Base-by-base conservation (phyloP, 2,329 filamentous ascomycete genomes). In the Claviceps sp. region DNA sequence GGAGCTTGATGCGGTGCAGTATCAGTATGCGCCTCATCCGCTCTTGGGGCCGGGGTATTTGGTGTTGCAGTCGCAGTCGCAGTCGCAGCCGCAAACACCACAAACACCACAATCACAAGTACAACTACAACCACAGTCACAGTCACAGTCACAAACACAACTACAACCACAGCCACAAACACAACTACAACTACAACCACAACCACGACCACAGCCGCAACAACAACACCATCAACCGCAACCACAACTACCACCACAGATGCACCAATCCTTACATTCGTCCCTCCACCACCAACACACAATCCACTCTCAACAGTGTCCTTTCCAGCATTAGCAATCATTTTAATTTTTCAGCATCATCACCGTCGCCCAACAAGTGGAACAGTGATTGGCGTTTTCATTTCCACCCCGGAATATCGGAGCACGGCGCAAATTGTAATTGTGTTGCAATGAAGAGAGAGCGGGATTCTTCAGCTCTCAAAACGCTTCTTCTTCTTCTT, bases 31-130 rank as follows among this genome's bases (percentile, higher is more conserved):
- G 5, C 50, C 53, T 22, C 53, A 54, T 20, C 53, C 53, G 2
- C 30, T 52, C 13, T 13, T 54, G 26, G 53, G 53, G n/a, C 53
- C 53, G 2, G 53, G 53, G n/a, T 54, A 51, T 22, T 41, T 54
- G n/a, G 53, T 52, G 4, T 36, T 54, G 34, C 50, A 54, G 22
- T 50, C 53, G 5, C 48, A 36, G 16, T 37, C 48, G 6, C 53
- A 48, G 30, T 37, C 50, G 30, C 53, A 52, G 40, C 50, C 52
- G 11, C 38, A 20, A 13, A 46, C 43, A 18, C 52, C 47, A 4
- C 36, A 42, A 14, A 37, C 43, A 20, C 49, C 48, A 26, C 52
- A 34, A 4, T 1, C 6, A 7, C 48, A 38, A 3, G 44, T 36
- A 3, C 51, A 49, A 2, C 14, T 6, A 1, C 41, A 43, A 4